phyloP scores from a whole-genome alignment of 2,329 filamentous ascomycete genomes.

The Chaetomiaceae sp. region DNA sequence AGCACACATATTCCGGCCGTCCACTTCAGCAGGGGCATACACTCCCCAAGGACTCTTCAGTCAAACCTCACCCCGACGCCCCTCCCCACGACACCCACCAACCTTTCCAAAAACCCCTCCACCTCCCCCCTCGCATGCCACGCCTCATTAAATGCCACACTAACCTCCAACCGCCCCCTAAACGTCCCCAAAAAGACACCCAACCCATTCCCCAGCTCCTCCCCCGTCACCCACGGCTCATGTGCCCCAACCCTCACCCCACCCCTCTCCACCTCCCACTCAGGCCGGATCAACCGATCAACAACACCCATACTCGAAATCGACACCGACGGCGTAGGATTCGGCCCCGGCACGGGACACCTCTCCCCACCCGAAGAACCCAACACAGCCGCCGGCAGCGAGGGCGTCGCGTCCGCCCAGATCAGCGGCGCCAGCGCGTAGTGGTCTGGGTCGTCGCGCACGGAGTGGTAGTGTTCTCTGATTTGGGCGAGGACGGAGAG shows the following conservation, averaged over 20 bases:
- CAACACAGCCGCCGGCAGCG: slow-evolving; percentile 5
- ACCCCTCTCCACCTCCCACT: slow-evolving; percentile 24
- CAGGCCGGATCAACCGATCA: slow-evolving; percentile 32
- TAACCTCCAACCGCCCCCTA: slow-evolving; percentile 33
- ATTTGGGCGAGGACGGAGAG: slow-evolving; percentile 23
- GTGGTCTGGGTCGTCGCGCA: slow-evolving; percentile 31
- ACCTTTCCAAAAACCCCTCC: slow-evolving; percentile 8
- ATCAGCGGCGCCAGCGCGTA: slow-evolving; percentile 25
- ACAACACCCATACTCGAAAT: slow-evolving; percentile 35
- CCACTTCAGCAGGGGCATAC: too few species aligned
- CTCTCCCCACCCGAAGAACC: neutral
- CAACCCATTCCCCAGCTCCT: slow-evolving; percentile 37
- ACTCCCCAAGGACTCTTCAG: neutral
- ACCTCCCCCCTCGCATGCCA: slow-evolving; percentile 33
- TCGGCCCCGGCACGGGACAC: slow-evolving; percentile 26
- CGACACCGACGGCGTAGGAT: slow-evolving; percentile 26
- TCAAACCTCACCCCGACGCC: neutral
- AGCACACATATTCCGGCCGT: too few species aligned
- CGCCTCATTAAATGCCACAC: slow-evolving; percentile 39
- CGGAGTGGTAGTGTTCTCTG: slow-evolving; percentile 27
- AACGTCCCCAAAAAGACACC: slow-evolving; percentile 40
- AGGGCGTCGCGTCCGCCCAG: slow-evolving; percentile 21
- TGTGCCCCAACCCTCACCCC: slow-evolving; percentile 28
- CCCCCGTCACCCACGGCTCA: slow-evolving; percentile 41
- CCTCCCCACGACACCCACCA: neutral